Evolutionary conservation across 345 rosid genomes (phyloP).

Genomic region (Brassica carinata): DNA sequence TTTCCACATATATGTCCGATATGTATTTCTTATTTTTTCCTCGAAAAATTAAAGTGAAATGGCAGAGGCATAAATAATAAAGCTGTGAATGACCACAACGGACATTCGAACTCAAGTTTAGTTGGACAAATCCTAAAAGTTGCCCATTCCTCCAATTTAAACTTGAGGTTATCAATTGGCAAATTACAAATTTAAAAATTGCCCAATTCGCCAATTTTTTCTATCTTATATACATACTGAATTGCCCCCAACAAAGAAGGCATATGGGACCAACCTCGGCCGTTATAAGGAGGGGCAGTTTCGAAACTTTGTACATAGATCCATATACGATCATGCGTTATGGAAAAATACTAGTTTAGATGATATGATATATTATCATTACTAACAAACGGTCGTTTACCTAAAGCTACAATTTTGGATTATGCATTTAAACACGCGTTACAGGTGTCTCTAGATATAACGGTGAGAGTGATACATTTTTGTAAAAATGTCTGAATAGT

Average conservation of each 20-base stretch:
- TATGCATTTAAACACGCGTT: conserved; percentile 34
- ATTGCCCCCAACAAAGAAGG: not conserved
- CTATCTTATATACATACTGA: not conserved
- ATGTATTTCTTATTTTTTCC: too few relatives aligned
- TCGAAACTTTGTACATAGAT: not conserved
- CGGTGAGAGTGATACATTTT: conserved; percentile 30
- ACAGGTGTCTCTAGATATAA: conserved; percentile 34
- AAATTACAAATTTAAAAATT: too few relatives aligned
- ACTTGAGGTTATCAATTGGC: too few relatives aligned
- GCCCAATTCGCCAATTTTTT: too few relatives aligned
- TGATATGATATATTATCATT: conserved; percentile 3
- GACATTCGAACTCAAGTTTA: too few relatives aligned
- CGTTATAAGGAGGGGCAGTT: not conserved
- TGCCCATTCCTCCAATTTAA: too few relatives aligned
- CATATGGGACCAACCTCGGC: not conserved
- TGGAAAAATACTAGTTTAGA: not conserved
- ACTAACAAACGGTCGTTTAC: conserved; percentile 27
- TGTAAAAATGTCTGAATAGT: conserved; percentile 19
- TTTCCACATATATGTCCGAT: too few relatives aligned
- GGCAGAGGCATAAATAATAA: too few relatives aligned
- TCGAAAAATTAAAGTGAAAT: too few relatives aligned
- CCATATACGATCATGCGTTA: not conserved
- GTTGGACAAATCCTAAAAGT: too few relatives aligned
- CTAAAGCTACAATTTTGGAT: conserved; percentile 30
- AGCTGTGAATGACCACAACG: too few relatives aligned